A percentile compares a stretch with the other conserved stretches of the same genome.
phyloP scores from a whole-genome alignment of 805 yeast genomes.

The Zygosaccharomyces siamensis region DNA sequence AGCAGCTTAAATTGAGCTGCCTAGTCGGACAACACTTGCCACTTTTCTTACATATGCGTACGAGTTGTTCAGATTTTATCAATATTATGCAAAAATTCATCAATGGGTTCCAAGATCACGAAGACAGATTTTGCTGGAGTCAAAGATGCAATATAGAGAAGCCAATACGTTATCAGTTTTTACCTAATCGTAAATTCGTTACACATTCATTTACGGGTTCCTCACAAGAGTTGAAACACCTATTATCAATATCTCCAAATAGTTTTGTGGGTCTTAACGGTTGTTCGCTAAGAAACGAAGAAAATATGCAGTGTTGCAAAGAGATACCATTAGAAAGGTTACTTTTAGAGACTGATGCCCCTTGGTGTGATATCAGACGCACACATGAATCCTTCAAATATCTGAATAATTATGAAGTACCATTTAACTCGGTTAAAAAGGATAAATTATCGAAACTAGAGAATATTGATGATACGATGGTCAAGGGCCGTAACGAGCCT shows the following conservation, averaged over 20 bases:
- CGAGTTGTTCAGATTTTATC: constrained; percentile 75
- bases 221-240: constrained; percentile 50
- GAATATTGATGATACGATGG: constrained; percentile 38
- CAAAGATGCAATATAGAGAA: constrained; percentile 4
- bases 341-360: constrained; percentile 92
- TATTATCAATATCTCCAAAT: constrained; percentile 42
- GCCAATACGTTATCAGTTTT: constrained; percentile 32
- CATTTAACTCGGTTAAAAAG: constrained; percentile 30
- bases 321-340: constrained; percentile 65
- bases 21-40: constrained; percentile 51
- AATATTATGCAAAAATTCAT: constrained; percentile 59
- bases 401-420: constrained; percentile 39
- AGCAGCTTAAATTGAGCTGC: constrained; percentile 59
- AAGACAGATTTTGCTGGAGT: constrained; percentile 21
- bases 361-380: constrained; percentile 94
- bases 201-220: constrained; percentile 96
- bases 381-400: constrained; percentile 69
- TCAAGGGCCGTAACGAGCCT: constrained; percentile 90
- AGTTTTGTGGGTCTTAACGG: constrained; percentile 80
- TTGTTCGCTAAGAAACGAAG: constrained; percentile 78
- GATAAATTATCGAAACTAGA: constrained; percentile 33
- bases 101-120: constrained; percentile 35
- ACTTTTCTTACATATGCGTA: constrained; percentile 84
- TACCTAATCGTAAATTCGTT: constrained; percentile 53
- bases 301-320: constrained; percentile 61